Evolutionary conservation across 148 eudicot species (phyloP).

Genomic region (Pouteria glomerata): DNA sequence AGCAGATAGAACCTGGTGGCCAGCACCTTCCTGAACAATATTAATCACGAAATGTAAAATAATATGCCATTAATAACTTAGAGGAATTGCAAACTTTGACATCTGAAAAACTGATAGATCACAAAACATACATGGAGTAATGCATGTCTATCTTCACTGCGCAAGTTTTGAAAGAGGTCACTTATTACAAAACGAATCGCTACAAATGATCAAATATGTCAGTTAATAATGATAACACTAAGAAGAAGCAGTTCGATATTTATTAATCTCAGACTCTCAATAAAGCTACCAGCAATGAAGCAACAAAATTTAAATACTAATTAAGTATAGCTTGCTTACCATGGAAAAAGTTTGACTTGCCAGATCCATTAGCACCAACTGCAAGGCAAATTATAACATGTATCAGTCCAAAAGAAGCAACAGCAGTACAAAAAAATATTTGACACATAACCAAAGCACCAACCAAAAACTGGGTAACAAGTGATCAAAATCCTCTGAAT

Average conservation of each 20-base stretch:
- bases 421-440: neutral
- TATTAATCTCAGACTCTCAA: neutral
- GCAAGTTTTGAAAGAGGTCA: constrained; percentile 89
- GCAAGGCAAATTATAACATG: constrained; percentile 22
- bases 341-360: constrained; percentile 96
- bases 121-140: constrained; percentile 78
- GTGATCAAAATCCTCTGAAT: too few species aligned
- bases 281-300: constrained; percentile 5
- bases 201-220: constrained; percentile 20
- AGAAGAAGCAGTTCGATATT: neutral
- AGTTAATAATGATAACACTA: neutral
- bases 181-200: constrained; percentile 98
- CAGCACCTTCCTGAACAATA: constrained; percentile 83
- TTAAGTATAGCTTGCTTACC: constrained; percentile 33
- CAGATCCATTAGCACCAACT: constrained; percentile 99
- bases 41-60: neutral
- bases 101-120: constrained; percentile 2
- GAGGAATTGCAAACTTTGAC: neutral
- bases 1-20: constrained; percentile 88
- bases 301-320: neutral
- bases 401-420: neutral
- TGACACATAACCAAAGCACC: neutral
- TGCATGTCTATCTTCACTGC: constrained; percentile 85
- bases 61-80: constrained; percentile 10
- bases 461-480: too few species aligned